A percentile compares a stretch with the other conserved stretches of the same genome.
Evolutionary conservation across 169 alveolate genomes (phyloP).

Genomic region (Babesia bigemina): DNA sequence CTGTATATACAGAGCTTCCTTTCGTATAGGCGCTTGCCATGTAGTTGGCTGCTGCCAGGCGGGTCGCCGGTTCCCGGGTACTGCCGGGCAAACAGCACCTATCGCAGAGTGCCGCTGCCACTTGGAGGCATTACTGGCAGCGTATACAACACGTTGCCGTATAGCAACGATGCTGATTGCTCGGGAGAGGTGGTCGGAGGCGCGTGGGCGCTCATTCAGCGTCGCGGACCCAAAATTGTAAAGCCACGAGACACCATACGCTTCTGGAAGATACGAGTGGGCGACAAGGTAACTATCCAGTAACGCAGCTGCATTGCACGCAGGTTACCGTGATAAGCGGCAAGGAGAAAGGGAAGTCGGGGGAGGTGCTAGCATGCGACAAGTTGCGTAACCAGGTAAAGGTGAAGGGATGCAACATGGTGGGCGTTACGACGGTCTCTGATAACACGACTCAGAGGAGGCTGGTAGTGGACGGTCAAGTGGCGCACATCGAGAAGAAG

Average conservation of each 20-base stretch:
- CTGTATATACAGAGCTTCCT: background rate
- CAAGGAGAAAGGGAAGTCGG: constrained; percentile 81
- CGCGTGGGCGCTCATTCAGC: constrained; percentile 4
- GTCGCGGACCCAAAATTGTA: constrained; percentile 74
- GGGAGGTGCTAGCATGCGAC: constrained; percentile 82
- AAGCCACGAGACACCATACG: constrained; percentile 73
- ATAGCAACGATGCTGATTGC: too few species aligned
- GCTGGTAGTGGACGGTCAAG: constrained; percentile 70
- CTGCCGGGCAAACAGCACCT: background rate
- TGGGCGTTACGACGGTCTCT: constrained; percentile 1
- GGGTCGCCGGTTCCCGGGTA: background rate
- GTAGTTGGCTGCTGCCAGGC: too few species aligned
- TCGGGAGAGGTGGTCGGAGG: background rate
- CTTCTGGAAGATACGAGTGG: constrained; percentile 83
- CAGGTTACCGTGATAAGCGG: constrained; percentile 86
- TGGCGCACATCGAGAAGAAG: constrained; percentile 79
- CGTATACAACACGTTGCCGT: background rate
- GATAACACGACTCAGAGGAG: constrained; percentile 53
- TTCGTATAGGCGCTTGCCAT: background rate
- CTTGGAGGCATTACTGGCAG: background rate
- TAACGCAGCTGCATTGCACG: too few species aligned
- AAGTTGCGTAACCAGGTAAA: constrained; percentile 80
- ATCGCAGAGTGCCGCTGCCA: background rate
- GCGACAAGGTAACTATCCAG: constrained; percentile 73
- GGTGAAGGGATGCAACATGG: constrained; percentile 87